phyloP scores from a whole-genome alignment of 768 basidiomycete genomes.

The Podaxis sp. region DNA sequence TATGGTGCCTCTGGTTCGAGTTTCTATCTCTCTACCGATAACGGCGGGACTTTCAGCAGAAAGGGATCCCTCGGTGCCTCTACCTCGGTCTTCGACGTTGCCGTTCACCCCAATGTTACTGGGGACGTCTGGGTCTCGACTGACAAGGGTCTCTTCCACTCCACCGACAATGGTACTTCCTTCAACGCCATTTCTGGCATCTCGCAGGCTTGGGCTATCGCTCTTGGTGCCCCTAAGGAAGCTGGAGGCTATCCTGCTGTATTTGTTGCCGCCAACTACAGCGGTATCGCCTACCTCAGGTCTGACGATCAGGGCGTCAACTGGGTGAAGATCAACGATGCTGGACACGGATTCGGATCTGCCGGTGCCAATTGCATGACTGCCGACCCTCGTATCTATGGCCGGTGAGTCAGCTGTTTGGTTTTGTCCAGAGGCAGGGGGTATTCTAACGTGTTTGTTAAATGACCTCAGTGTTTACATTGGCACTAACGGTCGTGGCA shows the following conservation, averaged over 20 bases:
- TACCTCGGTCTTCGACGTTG: constrained; percentile 44
- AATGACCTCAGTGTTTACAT: constrained; percentile 45
- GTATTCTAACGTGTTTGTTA: neutral
- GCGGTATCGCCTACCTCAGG: constrained; percentile 47
- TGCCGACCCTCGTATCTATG: constrained; percentile 50
- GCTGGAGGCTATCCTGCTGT: constrained; percentile 49
- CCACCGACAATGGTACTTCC: constrained; percentile 44
- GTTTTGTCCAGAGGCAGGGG: neutral
- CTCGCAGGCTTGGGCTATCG: constrained; percentile 51
- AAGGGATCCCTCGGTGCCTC: constrained; percentile 43
- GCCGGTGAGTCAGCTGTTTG: constrained; percentile 35
- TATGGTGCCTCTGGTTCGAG: constrained; percentile 51
- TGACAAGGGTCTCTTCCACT: constrained; percentile 53
- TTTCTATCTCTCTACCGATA: constrained; percentile 60
- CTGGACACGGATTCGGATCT: constrained; percentile 52
- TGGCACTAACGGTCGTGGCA: constrained; percentile 58
- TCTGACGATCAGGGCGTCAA: constrained; percentile 51
- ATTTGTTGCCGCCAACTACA: constrained; percentile 51
- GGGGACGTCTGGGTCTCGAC: constrained; percentile 67
- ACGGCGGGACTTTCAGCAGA: constrained; percentile 46
- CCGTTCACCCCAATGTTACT: constrained; percentile 47
- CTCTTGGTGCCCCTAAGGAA: constrained; percentile 47
- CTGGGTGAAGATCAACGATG: constrained; percentile 60
- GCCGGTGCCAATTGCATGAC: constrained; percentile 41
- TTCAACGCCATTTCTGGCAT: constrained; percentile 46